Conservation (phyloP, 805 yeast genomes). For the Wickerhamiella qilinensis region DNA sequence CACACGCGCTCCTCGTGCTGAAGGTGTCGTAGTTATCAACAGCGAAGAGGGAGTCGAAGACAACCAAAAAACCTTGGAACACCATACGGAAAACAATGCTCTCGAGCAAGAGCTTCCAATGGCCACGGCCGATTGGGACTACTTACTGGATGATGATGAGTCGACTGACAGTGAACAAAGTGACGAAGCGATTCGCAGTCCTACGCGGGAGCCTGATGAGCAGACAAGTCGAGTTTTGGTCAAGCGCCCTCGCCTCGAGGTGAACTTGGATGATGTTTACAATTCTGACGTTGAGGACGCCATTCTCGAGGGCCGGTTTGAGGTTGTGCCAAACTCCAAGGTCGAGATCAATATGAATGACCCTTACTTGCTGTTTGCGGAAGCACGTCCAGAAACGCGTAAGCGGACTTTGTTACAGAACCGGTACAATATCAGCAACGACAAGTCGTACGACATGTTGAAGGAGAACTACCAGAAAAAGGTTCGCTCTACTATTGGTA, state of each 20-base stretch:
- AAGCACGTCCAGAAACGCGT: constrained; percentile 13
- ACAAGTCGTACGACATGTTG: constrained; percentile 64
- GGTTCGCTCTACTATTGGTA: constrained; percentile 83
- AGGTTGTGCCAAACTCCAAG: constrained; percentile 7
- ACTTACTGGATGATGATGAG: constrained; percentile 25
- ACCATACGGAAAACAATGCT: neutral
- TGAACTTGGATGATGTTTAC: constrained; percentile 20
- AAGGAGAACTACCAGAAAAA: constrained; percentile 80
- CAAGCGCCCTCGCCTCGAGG: neutral
- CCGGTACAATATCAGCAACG: constrained; percentile 78
- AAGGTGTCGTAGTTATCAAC: neutral
- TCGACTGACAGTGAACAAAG: constrained; percentile 29
- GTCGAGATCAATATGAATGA: constrained; percentile 70
- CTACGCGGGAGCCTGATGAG: neutral
- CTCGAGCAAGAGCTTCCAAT: constrained; percentile 9
- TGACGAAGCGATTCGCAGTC: constrained; percentile 10
- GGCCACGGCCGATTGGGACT: constrained; percentile 19
- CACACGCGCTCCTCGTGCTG: neutral
- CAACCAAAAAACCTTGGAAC: neutral
- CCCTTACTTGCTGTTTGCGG: constrained; percentile 54
- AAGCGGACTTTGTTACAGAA: constrained; percentile 25
- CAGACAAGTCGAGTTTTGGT: neutral
- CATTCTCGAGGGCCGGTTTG: constrained; percentile 53
- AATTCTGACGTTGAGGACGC: constrained; percentile 35
- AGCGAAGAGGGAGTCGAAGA: neutral